phyloP scores from a whole-genome alignment of 2,329 filamentous ascomycete genomes.

The Metarhizium anisopliae region DNA sequence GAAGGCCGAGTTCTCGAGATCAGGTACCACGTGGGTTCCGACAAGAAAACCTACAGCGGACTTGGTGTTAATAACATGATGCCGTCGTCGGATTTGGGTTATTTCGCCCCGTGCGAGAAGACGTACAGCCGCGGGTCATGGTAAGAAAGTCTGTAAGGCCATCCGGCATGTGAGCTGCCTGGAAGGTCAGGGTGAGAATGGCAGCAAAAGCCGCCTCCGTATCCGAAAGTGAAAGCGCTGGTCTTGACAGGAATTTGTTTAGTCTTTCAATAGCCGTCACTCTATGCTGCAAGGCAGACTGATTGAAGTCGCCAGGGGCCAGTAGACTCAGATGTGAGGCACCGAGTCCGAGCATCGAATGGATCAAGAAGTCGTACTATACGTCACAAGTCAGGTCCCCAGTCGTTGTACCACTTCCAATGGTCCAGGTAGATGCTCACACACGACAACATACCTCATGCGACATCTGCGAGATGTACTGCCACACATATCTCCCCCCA shows the following conservation, averaged over 20 bases:
- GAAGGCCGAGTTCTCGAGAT: slow-evolving; percentile 16
- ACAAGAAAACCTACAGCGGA: slow-evolving; percentile 16
- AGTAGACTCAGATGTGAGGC: slow-evolving; percentile 28
- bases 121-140: slow-evolving; percentile 28
- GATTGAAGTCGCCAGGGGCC: slow-evolving; percentile 12
- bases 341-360: slow-evolving; percentile 31
- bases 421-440: no score
- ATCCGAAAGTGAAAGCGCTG: slow-evolving; percentile 19
- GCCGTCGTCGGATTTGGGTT: no score
- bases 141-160: slow-evolving; percentile 29
- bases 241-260: slow-evolving; percentile 22
- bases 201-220: slow-evolving; percentile 28
- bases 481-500: slow-evolving; percentile 26
- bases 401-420: no score
- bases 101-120: background rate
- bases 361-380: slow-evolving; percentile 31
- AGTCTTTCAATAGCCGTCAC: slow-evolving; percentile 27
- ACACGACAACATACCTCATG: slow-evolving; percentile 10
- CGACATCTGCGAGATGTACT: slow-evolving; percentile 25
- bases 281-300: slow-evolving; percentile 25
- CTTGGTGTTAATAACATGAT: background rate
- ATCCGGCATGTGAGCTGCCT: slow-evolving; percentile 29
- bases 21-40: slow-evolving; percentile 10
- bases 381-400: background rate
- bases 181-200: slow-evolving; percentile 27